These are phyloP conservation scores for Lactarius vividus DNA, from an alignment of 768 basidiomycete species.

Conservation along the genomic window DNA sequence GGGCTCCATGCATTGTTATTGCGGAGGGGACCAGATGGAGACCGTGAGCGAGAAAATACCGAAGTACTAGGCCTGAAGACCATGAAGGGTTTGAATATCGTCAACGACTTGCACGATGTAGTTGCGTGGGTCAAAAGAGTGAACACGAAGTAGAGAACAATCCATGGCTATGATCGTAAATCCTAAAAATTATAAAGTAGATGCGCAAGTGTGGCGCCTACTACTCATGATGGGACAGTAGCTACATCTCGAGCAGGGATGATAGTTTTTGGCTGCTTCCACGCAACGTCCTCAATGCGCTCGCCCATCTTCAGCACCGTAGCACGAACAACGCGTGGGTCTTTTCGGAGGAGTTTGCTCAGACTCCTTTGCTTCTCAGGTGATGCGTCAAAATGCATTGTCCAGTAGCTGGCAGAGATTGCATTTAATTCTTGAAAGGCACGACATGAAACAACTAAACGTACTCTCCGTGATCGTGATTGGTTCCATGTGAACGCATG, in stretches of 20 bases:
- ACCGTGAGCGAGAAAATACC: conserved; percentile 43
- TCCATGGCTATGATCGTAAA: background rate
- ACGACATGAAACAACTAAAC: conserved; percentile 36
- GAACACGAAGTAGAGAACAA: conserved; percentile 6
- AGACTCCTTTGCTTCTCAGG: conserved; percentile 65
- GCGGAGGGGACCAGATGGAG: conserved; percentile 50
- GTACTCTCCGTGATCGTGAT: conserved; percentile 69
- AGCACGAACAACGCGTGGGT: conserved; percentile 82
- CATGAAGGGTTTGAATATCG: conserved; percentile 33
- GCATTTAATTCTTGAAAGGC: conserved; percentile 15
- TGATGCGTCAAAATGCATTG: conserved; percentile 85
- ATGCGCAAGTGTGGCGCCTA: background rate
- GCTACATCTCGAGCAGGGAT: conserved; percentile 19
- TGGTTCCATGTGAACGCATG: conserved; percentile 62
- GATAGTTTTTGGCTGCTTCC: conserved; percentile 46
- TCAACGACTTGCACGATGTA: conserved; percentile 40
- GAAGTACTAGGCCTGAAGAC: conserved; percentile 39
- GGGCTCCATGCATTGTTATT: conserved; percentile 60
- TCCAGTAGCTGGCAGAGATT: conserved; percentile 67
- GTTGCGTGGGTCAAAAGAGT: conserved; percentile 37
- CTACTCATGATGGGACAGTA: background rate
- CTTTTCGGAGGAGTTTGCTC: conserved; percentile 65
- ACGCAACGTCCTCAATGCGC: conserved; percentile 64
- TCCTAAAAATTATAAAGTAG: background rate
- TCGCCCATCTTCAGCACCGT: conserved; percentile 77